A percentile compares a stretch with the other conserved stretches of the same genome.
Conservation (phyloP, 768 basidiomycete species). For the Collybia sordida region DNA sequence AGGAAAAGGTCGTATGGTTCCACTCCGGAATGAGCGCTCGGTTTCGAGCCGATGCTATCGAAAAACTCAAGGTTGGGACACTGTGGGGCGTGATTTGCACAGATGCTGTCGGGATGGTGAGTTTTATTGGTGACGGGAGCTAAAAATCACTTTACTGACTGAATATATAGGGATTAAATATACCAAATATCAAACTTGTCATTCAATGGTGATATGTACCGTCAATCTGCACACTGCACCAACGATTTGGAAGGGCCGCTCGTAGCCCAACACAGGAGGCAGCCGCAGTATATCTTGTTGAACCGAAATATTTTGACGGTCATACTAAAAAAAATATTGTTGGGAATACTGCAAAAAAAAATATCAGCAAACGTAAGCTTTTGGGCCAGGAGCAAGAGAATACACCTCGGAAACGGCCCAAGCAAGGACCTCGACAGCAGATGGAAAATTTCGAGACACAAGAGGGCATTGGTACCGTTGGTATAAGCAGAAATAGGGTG, state of each 20-base stretch:
- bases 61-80: conserved; percentile 1
- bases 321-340: conserved; percentile 1
- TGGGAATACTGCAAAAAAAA: neutral
- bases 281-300: conserved; percentile 12
- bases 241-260: conserved; percentile 12
- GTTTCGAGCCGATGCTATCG: conserved; percentile 8
- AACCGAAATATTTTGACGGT: conserved; percentile 12
- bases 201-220: conserved; percentile 12
- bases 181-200: conserved; percentile 12
- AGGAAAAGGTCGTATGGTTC: conserved; percentile 13
- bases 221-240: conserved; percentile 11
- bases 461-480: neutral
- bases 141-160: neutral
- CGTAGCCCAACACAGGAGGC: conserved; percentile 4
- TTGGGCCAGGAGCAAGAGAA: neutral
- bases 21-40: too few relatives aligned
- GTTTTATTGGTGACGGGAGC: neutral
- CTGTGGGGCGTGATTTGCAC: conserved; percentile 13
- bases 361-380: neutral
- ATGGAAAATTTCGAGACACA: too few relatives aligned
- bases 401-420: neutral
- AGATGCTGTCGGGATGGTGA: conserved; percentile 16
- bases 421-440: conserved; percentile 14
- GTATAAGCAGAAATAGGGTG: neutral
- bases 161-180: conserved; percentile 9